Conservation (phyloP, 805 yeast species). For the Lachancea meyersii region DNA sequence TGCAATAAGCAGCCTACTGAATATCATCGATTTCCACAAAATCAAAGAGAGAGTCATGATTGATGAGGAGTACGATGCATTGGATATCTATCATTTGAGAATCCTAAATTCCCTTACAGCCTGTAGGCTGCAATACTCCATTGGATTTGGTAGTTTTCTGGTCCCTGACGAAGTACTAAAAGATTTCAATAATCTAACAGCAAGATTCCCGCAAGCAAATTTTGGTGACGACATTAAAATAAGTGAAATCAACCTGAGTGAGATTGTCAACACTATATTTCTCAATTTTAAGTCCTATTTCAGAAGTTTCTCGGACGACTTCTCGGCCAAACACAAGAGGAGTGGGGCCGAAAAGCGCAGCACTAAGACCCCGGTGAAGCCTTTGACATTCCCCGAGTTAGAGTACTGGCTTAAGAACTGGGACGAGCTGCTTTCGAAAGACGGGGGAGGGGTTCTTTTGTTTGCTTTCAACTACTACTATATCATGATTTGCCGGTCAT, state of each 20-base stretch:
- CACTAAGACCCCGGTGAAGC: background rate
- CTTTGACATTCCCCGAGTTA: conserved; percentile 32
- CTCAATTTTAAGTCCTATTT: conserved; percentile 26
- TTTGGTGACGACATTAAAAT: conserved; percentile 51
- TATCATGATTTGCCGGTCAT: conserved; percentile 37
- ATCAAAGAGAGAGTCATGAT: conserved; percentile 36
- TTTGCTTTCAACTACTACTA: conserved; percentile 46
- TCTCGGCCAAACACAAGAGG: background rate
- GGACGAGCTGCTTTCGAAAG: conserved; percentile 41
- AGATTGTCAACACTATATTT: conserved; percentile 27
- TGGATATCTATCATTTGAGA: conserved; percentile 48
- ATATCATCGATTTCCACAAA: conserved; percentile 40
- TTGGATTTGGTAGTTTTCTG: conserved; percentile 40
- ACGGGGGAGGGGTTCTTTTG: conserved; percentile 42
- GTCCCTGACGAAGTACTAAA: conserved; percentile 23
- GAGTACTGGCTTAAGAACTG: conserved; percentile 44
- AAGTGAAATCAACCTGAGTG: conserved; percentile 42
- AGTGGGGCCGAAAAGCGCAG: background rate
- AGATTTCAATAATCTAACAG: conserved; percentile 39
- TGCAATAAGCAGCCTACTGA: conserved; percentile 45
- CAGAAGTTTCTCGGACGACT: conserved; percentile 9
- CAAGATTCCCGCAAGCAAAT: conserved; percentile 45
- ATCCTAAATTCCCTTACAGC: conserved; percentile 48
- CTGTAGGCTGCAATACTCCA: conserved; percentile 45
- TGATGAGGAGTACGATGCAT: conserved; percentile 25